Base-by-base conservation (phyloP, 2,329 filamentous ascomycete species). In the Pleomassaria siparia region DNA sequence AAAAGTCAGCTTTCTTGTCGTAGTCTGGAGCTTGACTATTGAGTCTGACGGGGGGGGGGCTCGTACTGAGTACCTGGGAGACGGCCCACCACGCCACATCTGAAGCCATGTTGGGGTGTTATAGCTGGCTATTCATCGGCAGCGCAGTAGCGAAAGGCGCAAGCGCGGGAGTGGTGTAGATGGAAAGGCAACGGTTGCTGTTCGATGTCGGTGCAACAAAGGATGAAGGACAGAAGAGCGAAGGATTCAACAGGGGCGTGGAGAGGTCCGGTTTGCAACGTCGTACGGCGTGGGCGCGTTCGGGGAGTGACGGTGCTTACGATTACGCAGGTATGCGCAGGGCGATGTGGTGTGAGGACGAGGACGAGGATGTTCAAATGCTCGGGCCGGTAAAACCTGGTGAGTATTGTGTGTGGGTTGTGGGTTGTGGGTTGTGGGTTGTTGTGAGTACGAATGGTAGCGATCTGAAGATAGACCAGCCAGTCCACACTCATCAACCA, bases 61-160 rank as follows among this genome's bases (percentile, higher is more conserved):
- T 54, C 70, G 50, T 68, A 74, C 71, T 74, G 53, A 72, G 63
- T 40, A 73, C 60, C 56, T 72, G 57, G 54, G 60, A 50, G 42
- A 71, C 58, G 43, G 67, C 69, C 67, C 66, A 69, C 40, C 35
- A 37, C 48, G 62, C 67, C 54, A 69, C 51, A 47, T 61, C 54
- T 43, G 68, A 71, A 59, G 68, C 69, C 70, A 73, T 73, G 58
- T 52, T 64, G 58, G 55, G 55, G 53, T 44, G n/a, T 66, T 49
- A 66, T 32, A 50, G 44, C 47, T 21, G 52, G 32, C 50, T 44
- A 55, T 46, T 61, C 66, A 67, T 70, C 56, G 36, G 58, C 60
- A 65, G 12, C 30, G 12, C 33, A 26, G 36, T 18, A 25, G 32
- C 18, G 18, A 51, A 47, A 40, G 40, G 22, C 22, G 44, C 24